These are phyloP conservation scores for Adansonia digitata DNA, from an alignment of 345 rosid genomes.

Conservation along the genomic window DNA sequence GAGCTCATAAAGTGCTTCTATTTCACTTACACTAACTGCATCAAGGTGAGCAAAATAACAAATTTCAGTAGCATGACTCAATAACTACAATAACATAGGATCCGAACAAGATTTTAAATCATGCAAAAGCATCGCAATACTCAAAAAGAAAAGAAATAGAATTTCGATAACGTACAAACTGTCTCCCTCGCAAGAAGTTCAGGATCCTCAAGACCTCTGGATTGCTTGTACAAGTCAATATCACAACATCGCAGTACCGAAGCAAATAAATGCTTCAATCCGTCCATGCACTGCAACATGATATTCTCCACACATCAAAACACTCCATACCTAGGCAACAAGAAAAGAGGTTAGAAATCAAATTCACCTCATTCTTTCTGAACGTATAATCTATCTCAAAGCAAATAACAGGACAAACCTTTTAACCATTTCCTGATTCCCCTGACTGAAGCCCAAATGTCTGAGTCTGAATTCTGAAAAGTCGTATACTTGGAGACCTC, in stretches of 20 bases:
- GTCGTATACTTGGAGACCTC: background rate
- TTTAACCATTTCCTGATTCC: slow-evolving; percentile 40
- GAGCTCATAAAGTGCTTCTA: slow-evolving; percentile 97
- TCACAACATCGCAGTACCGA: slow-evolving; percentile 72
- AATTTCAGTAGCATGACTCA: slow-evolving; percentile 9
- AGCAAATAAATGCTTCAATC: slow-evolving; percentile 52
- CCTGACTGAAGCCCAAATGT: background rate
- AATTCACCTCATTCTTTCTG: background rate
- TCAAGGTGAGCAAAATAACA: slow-evolving; percentile 15
- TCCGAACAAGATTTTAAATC: background rate
- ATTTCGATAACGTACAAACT: slow-evolving; percentile 56
- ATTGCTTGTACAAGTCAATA: slow-evolving; percentile 63
- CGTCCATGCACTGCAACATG: slow-evolving; percentile 93
- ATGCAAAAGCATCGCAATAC: background rate
- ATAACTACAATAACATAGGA: background rate
- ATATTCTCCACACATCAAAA: slow-evolving; percentile 51
- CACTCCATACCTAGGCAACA: slow-evolving; percentile 64
- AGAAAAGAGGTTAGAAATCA: slow-evolving; percentile 11
- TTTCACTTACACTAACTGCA: slow-evolving; percentile 98
- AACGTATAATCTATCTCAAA: background rate
- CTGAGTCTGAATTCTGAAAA: background rate
- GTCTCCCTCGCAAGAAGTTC: slow-evolving; percentile 94
- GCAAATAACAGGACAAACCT: slow-evolving; percentile 30
- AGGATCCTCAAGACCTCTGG: slow-evolving; percentile 89
- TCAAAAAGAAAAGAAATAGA: slow-evolving; percentile 3